A percentile compares a stretch with the other conserved stretches of the same genome.
These are phyloP conservation scores for Dendrostoma leiphaemia DNA, from an alignment of 2,329 filamentous ascomycete genomes.

Conservation along the genomic window DNA sequence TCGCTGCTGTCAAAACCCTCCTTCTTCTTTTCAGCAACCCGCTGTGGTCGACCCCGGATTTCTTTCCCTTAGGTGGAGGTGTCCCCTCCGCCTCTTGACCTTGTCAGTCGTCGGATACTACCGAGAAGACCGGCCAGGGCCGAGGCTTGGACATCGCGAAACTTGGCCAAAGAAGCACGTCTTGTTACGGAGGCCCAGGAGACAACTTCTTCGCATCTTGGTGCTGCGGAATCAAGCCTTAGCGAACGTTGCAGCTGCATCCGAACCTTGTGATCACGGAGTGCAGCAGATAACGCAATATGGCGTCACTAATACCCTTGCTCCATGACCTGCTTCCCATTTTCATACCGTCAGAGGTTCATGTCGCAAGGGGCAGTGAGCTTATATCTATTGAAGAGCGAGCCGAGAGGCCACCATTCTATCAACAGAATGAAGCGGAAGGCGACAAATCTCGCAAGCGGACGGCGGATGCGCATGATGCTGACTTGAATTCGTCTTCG, in stretches of 20 bases:
- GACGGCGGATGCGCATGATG: not conserved
- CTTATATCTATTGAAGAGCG: constrained; percentile 3
- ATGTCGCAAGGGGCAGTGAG: constrained; percentile 46
- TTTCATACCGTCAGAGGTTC: constrained; percentile 56
- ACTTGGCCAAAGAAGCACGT: not conserved
- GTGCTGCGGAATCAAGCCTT: not conserved
- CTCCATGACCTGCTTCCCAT: constrained; percentile 59
- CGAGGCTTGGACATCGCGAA: not conserved
- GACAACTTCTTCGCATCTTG: not conserved
- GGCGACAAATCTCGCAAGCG: constrained; percentile 25
- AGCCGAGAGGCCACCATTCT: constrained; percentile 8
- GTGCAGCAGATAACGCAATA: constrained; percentile 22
- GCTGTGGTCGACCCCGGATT: not conserved
- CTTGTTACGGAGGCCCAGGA: not conserved
- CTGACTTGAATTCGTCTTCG: not conserved
- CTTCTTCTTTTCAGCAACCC: not conserved
- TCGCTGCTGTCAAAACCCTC: not conserved
- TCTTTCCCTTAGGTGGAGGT: not conserved
- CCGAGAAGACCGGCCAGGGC: not conserved
- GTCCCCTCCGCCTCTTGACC: not conserved
- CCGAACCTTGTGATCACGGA: not conserved
- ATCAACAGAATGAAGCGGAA: not conserved
- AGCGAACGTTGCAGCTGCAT: not conserved
- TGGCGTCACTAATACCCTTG: constrained; percentile 54
- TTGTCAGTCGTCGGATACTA: not conserved